Base-by-base conservation (phyloP, 2,329 filamentous ascomycete species). In the Xylariaceae sp. region DNA sequence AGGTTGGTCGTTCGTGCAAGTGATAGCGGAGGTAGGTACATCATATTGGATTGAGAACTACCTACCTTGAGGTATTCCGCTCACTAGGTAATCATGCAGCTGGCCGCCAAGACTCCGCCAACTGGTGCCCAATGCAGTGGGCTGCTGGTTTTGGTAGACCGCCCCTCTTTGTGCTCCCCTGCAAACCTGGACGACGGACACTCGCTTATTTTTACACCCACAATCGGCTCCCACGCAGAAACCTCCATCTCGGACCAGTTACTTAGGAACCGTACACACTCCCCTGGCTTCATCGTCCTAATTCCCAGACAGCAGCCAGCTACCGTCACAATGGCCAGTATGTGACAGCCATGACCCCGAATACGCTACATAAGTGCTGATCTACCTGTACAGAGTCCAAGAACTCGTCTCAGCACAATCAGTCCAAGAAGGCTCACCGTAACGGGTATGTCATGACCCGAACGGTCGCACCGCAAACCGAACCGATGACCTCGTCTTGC, bases 371-470 rank as follows among this genome's bases (percentile, higher is more conserved):
- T 1, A 14, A 5, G 31, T 58, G 57, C 63, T 72, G 46, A 71
- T 58, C 47, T 48, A 43, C 52, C 49, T 36, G 48, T 36, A 51
- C 73, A 96, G 91, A 97, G 85, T 97, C 94, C 70, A 97, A 97
- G 90, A 97, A 97, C 87, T 95, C 90, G 80, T 96, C 92, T 71
- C 92, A 97, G 84, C 90, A 96, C 82, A 96, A 96, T 81, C 88
- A 94, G 86, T 85, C 83, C 75, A 88, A 88, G 82, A 99, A 99
- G 89, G 91, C 90, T 80, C 94, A 99, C 87, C 86, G 87, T 74
- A 99, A 99, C 83, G 94, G 94, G 92, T 96, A 87, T 68, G 86
- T 80, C 53, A 27, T 39, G 38, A 44, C 32, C 39, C 42, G 39
- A 46, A 45, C 42, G 19, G 39, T 47, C 36, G 15, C 41, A 40